phyloP scores from a whole-genome alignment of 2,329 filamentous ascomycete species.

The Pseudogymnoascus sp. region DNA sequence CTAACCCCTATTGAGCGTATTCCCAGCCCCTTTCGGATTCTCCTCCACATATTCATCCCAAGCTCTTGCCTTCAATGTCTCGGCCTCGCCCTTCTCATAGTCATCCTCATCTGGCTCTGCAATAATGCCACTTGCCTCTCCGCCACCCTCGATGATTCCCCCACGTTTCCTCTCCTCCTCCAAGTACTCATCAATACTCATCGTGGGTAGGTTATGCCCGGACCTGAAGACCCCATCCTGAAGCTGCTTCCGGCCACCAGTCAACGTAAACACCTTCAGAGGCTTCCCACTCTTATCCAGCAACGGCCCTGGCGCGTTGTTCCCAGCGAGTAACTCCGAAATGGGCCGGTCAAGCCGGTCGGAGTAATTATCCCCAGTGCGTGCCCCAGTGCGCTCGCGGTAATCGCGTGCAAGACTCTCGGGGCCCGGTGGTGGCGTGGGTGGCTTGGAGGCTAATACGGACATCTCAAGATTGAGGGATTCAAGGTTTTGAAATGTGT shows the following conservation, averaged over 20 bases:
- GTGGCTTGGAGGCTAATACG: slow-evolving; percentile 67
- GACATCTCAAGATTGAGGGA: slow-evolving; percentile 75
- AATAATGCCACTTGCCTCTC: slow-evolving; percentile 59
- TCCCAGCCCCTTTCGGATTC: slow-evolving; percentile 76
- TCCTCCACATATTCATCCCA: slow-evolving; percentile 95
- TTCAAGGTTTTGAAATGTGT: slow-evolving; percentile 81
- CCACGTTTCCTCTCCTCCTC: slow-evolving; percentile 80
- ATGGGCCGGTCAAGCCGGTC: slow-evolving; percentile 64
- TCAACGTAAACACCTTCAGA: slow-evolving; percentile 79
- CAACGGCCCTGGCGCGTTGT: slow-evolving; percentile 56
- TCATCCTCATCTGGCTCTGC: slow-evolving; percentile 84
- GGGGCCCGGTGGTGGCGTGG: slow-evolving; percentile 36
- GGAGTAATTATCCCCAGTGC: slow-evolving; percentile 46
- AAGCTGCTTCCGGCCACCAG: slow-evolving; percentile 66
- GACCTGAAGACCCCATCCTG: slow-evolving; percentile 76
- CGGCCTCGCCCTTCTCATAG: slow-evolving; percentile 74
- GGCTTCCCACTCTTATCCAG: slow-evolving; percentile 74
- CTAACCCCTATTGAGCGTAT: slow-evolving; percentile 70
- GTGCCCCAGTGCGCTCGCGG: slow-evolving; percentile 36
- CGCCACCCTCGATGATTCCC: slow-evolving; percentile 84
- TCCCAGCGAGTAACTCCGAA: slow-evolving; percentile 40
- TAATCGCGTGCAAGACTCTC: slow-evolving; percentile 38
- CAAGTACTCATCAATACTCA: slow-evolving; percentile 96
- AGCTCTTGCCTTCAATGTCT: slow-evolving; percentile 83
- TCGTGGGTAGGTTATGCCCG: slow-evolving; percentile 89